Base-by-base conservation (phyloP, 148 eudicot species). In the Rhododendron ovatum region DNA sequence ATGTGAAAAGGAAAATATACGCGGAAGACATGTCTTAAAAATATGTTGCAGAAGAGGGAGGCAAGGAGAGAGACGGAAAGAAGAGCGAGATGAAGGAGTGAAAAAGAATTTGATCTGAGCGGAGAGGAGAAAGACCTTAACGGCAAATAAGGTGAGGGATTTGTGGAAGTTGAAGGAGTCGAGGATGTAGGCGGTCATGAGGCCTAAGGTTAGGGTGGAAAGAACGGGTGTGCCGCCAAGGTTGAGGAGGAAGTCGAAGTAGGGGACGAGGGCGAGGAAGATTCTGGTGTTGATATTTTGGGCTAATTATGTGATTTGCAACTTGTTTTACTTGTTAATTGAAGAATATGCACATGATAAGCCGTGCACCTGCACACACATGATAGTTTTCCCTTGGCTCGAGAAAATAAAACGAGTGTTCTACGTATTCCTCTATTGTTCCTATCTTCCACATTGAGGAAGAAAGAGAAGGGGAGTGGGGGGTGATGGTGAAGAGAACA, bases 61-160 rank as follows among this genome's bases (percentile, higher is more conserved):
- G 98, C 94, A 2, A 94, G 91, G 71, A 92, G 92, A 87, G 1
- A 94, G 92, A 0, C 91, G 86, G 78, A 90, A 0, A 24, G 94
- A 93, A 45, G 71, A 88, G 35, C 5, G 91, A 45, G 75, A 87
- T 30, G 30, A 92, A 89, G 6, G 95, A 90, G 87, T 88, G 77
- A 88, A 94, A 93, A 89, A 95, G n/a, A n/a, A n/a, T n/a, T n/a
- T n/a, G n/a, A n/a, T 88, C 91, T 95, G 98, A 2, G 99, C 88
- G 26, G 90, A 89, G 78, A 95, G 85, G 81, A 96, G 94, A 0
- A 98, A 91, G 26, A 93, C 88, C 98, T 98, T 95, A 7, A 96
- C 92, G 14, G 93, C 93, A 83, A 96, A 92, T 92, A 96, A 95
- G 28, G 99, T 92, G 12, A 97, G 96, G 5, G 99, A 89, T 84